Percentiles rank a stretch among this genome's conserved stretches.
phyloP scores from a whole-genome alignment of 2,329 filamentous ascomycete species.

The Phyllosticta paracitricarpa region DNA sequence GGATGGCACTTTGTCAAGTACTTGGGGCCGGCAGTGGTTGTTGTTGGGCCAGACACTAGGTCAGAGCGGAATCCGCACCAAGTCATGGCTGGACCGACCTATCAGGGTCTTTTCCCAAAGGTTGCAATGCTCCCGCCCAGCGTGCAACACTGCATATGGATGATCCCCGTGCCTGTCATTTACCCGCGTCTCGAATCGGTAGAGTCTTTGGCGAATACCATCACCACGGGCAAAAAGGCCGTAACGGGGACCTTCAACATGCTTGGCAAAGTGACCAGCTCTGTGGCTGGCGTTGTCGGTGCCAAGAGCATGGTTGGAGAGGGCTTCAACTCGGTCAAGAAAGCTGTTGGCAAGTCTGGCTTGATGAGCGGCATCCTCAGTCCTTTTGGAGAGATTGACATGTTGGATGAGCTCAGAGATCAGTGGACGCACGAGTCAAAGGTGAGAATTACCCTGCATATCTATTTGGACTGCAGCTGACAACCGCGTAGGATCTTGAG shows the following conservation, averaged over 20 bases:
- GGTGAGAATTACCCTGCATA: conserved; percentile 29
- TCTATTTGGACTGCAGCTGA: conserved; percentile 2
- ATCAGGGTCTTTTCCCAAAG: conserved; percentile 95
- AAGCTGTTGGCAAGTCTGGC: conserved; percentile 87
- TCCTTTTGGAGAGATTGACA: conserved; percentile 91
- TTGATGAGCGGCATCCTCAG: conserved; percentile 93
- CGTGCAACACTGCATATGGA: conserved; percentile 95
- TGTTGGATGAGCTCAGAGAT: conserved; percentile 88
- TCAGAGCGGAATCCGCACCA: conserved; percentile 85
- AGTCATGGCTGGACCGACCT: conserved; percentile 91
- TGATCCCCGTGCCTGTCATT: conserved; percentile 81
- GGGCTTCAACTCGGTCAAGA: conserved; percentile 91
- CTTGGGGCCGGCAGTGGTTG: conserved; percentile 79
- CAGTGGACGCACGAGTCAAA: conserved; percentile 98
- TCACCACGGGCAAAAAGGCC: conserved; percentile 91
- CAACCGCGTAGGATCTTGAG: conserved; percentile 61
- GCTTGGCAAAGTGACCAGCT: conserved; percentile 87
- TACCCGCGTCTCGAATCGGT: conserved; percentile 88
- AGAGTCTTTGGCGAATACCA: conserved; percentile 81
- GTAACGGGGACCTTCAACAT: conserved; percentile 96
- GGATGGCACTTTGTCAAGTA: conserved; percentile 99
- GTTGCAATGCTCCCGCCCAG: conserved; percentile 81
- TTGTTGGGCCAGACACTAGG: conserved; percentile 82
- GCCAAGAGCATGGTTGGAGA: conserved; percentile 87
- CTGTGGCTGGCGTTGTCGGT: conserved; percentile 88